A percentile compares a stretch with the other conserved stretches of the same genome.
Conservation (phyloP, 768 basidiomycete genomes). For the Neoboletus subvelutipes region DNA sequence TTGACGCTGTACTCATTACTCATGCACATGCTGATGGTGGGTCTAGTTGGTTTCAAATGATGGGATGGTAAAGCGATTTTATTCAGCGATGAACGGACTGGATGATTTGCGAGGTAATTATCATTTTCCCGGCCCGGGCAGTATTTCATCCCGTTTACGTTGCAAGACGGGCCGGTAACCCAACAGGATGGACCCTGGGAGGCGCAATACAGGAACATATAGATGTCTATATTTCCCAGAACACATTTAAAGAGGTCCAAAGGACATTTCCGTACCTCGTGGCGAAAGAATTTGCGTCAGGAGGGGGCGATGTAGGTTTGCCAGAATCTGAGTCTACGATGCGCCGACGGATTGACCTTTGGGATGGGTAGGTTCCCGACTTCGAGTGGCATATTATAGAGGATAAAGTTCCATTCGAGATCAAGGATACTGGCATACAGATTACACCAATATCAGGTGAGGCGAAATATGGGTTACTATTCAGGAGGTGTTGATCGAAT, state of each 20-base stretch:
- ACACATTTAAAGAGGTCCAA: slow-evolving; percentile 65
- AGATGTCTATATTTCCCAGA: slow-evolving; percentile 68
- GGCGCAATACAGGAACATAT: slow-evolving; percentile 67
- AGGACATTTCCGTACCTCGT: slow-evolving; percentile 82
- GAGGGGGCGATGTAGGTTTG: slow-evolving; percentile 67
- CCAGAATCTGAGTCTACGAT: background rate
- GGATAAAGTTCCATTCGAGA: slow-evolving; percentile 64
- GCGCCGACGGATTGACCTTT: slow-evolving; percentile 1
- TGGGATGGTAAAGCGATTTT: background rate
- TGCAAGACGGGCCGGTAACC: background rate
- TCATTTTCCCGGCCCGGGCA: background rate
- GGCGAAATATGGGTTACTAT: background rate
- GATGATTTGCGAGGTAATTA: slow-evolving; percentile 79
- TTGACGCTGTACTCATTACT: slow-evolving; percentile 78
- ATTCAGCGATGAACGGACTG: slow-evolving; percentile 80
- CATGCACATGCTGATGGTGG: slow-evolving; percentile 84
- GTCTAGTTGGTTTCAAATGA: slow-evolving; percentile 1
- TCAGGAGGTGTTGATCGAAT: slow-evolving; percentile 1
- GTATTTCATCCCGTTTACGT: slow-evolving; percentile 4
- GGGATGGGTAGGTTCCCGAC: slow-evolving; percentile 61
- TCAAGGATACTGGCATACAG: slow-evolving; percentile 59
- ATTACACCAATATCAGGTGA: slow-evolving; percentile 68
- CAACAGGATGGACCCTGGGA: slow-evolving; percentile 69
- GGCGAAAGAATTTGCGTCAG: slow-evolving; percentile 70
- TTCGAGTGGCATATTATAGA: slow-evolving; percentile 82